Evolutionary conservation across 345 rosid genomes (phyloP).

Genomic region (Dimocarpus longan): DNA sequence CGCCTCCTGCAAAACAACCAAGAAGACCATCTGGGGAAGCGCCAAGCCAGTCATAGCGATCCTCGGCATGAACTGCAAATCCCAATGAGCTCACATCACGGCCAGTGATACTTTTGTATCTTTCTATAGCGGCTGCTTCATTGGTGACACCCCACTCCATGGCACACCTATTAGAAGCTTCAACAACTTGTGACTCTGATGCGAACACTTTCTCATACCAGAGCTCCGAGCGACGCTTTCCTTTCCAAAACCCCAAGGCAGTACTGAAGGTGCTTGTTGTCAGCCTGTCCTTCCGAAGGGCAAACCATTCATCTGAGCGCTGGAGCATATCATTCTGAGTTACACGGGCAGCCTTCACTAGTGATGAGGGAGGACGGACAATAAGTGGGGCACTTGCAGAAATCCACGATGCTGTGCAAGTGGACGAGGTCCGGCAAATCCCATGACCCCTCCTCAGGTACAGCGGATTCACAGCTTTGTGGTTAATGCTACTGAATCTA

Average conservation of each 20-base stretch:
- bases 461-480: constrained; percentile 17
- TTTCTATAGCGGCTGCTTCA: constrained; percentile 71
- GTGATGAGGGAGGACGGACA: constrained; percentile 41
- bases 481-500: constrained; percentile 33
- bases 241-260: constrained; percentile 93
- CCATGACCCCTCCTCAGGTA: constrained; percentile 29
- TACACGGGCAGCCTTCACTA: constrained; percentile 42
- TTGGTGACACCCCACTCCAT: constrained; percentile 89
- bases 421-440: constrained; percentile 31
- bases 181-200: constrained; percentile 34
- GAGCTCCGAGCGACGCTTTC: constrained; percentile 72
- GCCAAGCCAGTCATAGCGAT: constrained; percentile 73
- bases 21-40: constrained; percentile 95
- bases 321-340: constrained; percentile 65
- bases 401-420: constrained; percentile 30
- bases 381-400: constrained; percentile 33
- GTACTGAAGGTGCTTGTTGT: constrained; percentile 96
- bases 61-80: constrained; percentile 71
- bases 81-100: constrained; percentile 69
- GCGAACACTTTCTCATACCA: constrained; percentile 89
- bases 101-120: constrained; percentile 74
- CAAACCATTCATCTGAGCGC: constrained; percentile 95
- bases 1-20: constrained; percentile 56
- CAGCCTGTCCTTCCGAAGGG: constrained; percentile 71
- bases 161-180: constrained; percentile 49